Evolutionary conservation across 1,139 yeast genomes (phyloP).

Genomic region (Hemisphaericaspora xylofermentans): DNA sequence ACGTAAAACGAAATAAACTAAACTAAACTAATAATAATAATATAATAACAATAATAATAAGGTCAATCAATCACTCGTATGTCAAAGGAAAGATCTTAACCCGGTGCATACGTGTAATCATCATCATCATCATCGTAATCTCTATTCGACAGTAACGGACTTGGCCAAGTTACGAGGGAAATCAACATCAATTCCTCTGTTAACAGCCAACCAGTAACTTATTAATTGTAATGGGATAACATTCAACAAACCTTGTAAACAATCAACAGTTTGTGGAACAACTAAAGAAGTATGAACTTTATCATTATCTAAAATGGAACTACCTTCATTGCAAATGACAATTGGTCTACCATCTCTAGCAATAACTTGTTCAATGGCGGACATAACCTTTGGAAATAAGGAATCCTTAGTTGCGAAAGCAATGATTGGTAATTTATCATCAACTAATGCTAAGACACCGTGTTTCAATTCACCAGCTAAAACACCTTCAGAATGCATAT

Average conservation of each 20-base stretch:
- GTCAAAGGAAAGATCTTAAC: neutral
- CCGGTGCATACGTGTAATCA: too few species aligned
- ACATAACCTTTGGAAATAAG: conserved; percentile 91
- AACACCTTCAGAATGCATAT: conserved; percentile 99
- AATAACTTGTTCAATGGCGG: conserved; percentile 94
- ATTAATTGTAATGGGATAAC: conserved; percentile 94
- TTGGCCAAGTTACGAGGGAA: conserved; percentile 99
- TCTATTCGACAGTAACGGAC: conserved; percentile 90
- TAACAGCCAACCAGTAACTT: conserved; percentile 96
- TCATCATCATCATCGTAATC: neutral
- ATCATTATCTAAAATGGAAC: conserved; percentile 52
- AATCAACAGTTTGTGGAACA: conserved; percentile 95
- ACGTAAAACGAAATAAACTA: neutral
- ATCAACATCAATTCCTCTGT: conserved; percentile 95
- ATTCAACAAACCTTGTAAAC: conserved; percentile 93
- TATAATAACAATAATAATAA: neutral
- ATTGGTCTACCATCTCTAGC: conserved; percentile 98
- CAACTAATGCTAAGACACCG: conserved; percentile 96
- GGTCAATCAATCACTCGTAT: neutral
- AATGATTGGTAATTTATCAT: conserved; percentile 88
- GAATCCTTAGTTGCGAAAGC: conserved; percentile 98
- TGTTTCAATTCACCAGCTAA: conserved; percentile 98
- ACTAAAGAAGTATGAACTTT: conserved; percentile 71
- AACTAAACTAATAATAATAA: neutral
- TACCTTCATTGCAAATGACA: conserved; percentile 88